phyloP scores from a whole-genome alignment of 306 rosid species.

The Dalbergia oliveri region DNA sequence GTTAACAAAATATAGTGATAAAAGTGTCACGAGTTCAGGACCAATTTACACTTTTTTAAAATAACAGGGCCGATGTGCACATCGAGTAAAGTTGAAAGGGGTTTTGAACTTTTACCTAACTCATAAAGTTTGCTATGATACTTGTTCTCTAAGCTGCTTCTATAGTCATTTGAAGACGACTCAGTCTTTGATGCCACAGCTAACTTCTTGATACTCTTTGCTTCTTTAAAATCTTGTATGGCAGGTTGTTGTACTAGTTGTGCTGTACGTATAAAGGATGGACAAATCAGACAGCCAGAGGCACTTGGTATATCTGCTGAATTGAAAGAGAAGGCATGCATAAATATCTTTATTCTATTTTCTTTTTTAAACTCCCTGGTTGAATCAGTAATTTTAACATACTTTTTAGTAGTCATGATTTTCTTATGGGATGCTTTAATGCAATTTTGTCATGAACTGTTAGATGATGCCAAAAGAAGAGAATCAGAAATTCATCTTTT shows the following conservation, averaged over 20 bases:
- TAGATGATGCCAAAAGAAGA: conserved; percentile 36
- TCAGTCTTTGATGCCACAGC: conserved; percentile 34
- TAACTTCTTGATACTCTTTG: conserved; percentile 7
- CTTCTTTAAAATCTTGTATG: conserved; percentile 39
- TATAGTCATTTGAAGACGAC: conserved; percentile 15
- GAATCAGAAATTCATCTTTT: neutral
- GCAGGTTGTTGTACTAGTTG: conserved; percentile 99
- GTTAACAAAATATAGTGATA: no score
- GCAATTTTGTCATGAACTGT: neutral
- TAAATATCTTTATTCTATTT: conserved; percentile 14
- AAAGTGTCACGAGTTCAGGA: no score
- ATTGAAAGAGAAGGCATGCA: conserved; percentile 74
- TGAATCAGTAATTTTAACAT: conserved; percentile 35
- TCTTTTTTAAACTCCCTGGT: neutral
- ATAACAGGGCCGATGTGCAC: no score
- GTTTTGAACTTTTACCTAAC: no score
- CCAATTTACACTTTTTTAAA: no score
- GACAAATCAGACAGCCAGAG: conserved; percentile 91
- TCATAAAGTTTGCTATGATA: conserved; percentile 12
- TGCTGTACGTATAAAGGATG: conserved; percentile 93
- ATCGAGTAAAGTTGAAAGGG: no score
- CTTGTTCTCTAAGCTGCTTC: conserved; percentile 20
- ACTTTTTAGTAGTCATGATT: conserved; percentile 10
- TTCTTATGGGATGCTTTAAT: conserved; percentile 9
- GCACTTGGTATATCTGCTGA: conserved; percentile 98